A percentile compares a stretch with the other conserved stretches of the same genome.
phyloP scores from a whole-genome alignment of 2,329 filamentous ascomycete genomes.

The Monosporascus ibericus region DNA sequence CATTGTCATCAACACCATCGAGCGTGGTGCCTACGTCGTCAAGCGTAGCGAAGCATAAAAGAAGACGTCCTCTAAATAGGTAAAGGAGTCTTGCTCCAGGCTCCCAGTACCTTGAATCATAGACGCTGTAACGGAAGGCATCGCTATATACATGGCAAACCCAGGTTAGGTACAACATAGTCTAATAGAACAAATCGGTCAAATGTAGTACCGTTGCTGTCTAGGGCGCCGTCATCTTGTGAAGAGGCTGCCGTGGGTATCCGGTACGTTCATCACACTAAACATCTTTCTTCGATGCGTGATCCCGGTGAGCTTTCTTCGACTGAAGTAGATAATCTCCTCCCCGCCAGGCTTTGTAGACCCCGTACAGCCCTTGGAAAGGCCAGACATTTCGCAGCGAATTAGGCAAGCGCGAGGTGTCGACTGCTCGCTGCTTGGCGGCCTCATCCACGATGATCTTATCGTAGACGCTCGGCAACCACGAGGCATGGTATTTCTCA shows the following conservation, averaged over 20 bases:
- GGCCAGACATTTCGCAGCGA: slow-evolving; percentile 33
- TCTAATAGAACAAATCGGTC: neutral
- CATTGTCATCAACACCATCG: slow-evolving; percentile 40
- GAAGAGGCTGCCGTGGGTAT: neutral
- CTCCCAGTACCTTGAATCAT: too few relatives aligned
- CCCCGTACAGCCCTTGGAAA: slow-evolving; percentile 39
- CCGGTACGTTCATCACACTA: neutral
- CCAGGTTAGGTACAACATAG: too few relatives aligned
- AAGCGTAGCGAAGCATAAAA: slow-evolving; percentile 19
- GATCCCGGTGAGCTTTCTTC: slow-evolving; percentile 5
- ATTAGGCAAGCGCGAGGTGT: slow-evolving; percentile 27
- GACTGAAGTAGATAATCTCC: slow-evolving; percentile 40
- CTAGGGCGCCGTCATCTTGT: neutral
- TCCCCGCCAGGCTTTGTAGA: slow-evolving; percentile 37
- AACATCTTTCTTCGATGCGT: neutral
- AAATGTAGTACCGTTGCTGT: too few relatives aligned
- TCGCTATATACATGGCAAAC: too few relatives aligned
- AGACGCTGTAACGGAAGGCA: too few relatives aligned
- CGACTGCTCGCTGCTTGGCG: slow-evolving; percentile 23
- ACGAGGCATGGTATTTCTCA: slow-evolving; percentile 50
- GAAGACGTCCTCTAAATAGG: neutral
- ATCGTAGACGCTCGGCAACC: slow-evolving; percentile 60
- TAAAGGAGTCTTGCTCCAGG: neutral
- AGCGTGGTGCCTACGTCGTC: slow-evolving; percentile 38
- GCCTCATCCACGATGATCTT: slow-evolving; percentile 53